phyloP scores from a whole-genome alignment of 2,329 filamentous ascomycete species.

The Cladosporium austrohemisphaericum region DNA sequence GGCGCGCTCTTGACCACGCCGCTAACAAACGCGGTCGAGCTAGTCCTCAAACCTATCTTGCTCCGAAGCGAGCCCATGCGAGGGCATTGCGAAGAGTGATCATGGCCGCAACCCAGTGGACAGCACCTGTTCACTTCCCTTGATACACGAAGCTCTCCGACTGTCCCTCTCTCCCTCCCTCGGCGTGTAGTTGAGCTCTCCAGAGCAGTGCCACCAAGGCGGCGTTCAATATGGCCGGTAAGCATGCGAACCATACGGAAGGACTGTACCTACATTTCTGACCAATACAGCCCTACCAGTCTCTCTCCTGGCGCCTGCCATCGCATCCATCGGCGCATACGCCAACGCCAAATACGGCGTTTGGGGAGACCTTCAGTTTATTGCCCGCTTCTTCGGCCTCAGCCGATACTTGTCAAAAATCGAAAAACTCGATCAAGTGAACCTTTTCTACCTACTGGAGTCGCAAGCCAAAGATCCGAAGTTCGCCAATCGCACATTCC shows the following conservation, averaged over 20 bases:
- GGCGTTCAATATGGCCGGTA: slow-evolving; percentile 10
- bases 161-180: no score
- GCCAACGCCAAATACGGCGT: slow-evolving; percentile 68
- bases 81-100: no score
- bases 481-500: slow-evolving; percentile 26
- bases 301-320: slow-evolving; percentile 41
- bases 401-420: slow-evolving; percentile 11
- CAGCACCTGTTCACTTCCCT: no score
- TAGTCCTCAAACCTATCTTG: slow-evolving; percentile 8
- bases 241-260: no score
- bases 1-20: background rate
- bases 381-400: background rate
- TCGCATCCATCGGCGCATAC: slow-evolving; percentile 67
- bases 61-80: slow-evolving; percentile 7
- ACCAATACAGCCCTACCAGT: slow-evolving; percentile 14
- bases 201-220: no score
- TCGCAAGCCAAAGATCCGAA: slow-evolving; percentile 57
- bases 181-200: no score
- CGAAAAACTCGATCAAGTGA: slow-evolving; percentile 55
- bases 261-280: no score
- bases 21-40: background rate
- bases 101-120: no score
- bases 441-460: slow-evolving; percentile 73
- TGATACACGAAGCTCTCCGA: no score
- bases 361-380: slow-evolving; percentile 60